Evolutionary conservation across 2,329 filamentous ascomycete species (phyloP).

Genomic region (Xylariomycetidae sp.): DNA sequence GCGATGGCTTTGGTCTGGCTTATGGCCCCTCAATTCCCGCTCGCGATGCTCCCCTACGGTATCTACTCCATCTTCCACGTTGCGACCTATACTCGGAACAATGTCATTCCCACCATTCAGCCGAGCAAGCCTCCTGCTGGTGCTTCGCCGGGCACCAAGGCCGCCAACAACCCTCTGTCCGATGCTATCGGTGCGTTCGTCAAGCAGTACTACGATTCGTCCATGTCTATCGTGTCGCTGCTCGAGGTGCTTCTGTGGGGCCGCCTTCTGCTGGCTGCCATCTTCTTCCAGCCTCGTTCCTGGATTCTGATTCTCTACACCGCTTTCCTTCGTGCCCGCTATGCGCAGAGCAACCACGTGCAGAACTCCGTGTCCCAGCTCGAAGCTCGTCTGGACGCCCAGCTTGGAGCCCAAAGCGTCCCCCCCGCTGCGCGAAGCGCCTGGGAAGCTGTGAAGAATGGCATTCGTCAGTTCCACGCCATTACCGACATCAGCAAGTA

Average conservation of each 20-base stretch:
- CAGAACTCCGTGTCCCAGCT: constrained; percentile 73
- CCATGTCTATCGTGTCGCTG: constrained; percentile 86
- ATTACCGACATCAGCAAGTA: constrained; percentile 76
- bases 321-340: constrained; percentile 85
- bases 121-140: constrained; percentile 58
- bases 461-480: constrained; percentile 69
- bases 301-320: constrained; percentile 93
- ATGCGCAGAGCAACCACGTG: constrained; percentile 88
- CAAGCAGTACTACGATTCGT: constrained; percentile 95
- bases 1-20: constrained; percentile 96
- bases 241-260: constrained; percentile 87
- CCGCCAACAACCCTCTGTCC: constrained; percentile 57
- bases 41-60: constrained; percentile 88
- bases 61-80: constrained; percentile 99
- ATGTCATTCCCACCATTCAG: constrained; percentile 81
- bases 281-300: constrained; percentile 85
- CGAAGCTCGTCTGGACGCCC: constrained; percentile 71
- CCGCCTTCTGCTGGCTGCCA: constrained; percentile 72
- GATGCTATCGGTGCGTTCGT: constrained; percentile 89
- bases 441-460: constrained; percentile 76
- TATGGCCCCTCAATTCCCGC: constrained; percentile 78
- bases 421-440: constrained; percentile 73
- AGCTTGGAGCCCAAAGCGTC: constrained; percentile 80
- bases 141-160: constrained; percentile 53
- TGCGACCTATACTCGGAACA: constrained; percentile 90